Evolutionary conservation across 768 basidiomycete genomes (phyloP).

Genomic region (Serendipita sp.): DNA sequence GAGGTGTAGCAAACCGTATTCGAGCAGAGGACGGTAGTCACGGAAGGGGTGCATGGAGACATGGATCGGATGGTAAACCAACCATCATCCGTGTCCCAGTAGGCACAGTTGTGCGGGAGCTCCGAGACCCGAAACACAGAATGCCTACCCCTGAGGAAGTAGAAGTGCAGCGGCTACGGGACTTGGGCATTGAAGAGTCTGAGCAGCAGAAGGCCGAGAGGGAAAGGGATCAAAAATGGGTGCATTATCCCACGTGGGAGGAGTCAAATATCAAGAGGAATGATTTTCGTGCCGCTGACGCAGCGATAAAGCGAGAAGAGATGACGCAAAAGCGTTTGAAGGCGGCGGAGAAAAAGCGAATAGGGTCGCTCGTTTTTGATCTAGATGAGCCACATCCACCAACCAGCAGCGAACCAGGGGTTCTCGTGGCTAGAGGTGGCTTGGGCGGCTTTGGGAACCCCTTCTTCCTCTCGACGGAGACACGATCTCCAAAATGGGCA

Average conservation of each 20-base stretch:
- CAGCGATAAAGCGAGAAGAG: conserved; percentile 41
- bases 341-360: conserved; percentile 25
- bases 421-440: conserved; percentile 60
- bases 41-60: conserved; percentile 77
- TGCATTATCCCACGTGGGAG: conserved; percentile 58
- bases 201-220: conserved; percentile 35
- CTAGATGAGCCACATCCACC: conserved; percentile 31
- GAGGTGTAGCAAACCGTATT: conserved; percentile 50
- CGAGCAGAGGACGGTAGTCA: conserved; percentile 48
- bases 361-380: conserved; percentile 40
- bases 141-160: conserved; percentile 20
- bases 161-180: conserved; percentile 43
- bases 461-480: conserved; percentile 46
- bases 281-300: conserved; percentile 57
- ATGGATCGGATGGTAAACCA: conserved; percentile 60
- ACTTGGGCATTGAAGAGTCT: conserved; percentile 26
- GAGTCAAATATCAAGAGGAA: conserved; percentile 48
- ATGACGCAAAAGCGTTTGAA: conserved; percentile 34
- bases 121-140: conserved; percentile 27
- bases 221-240: conserved; percentile 53
- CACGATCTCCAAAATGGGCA: conserved; percentile 73
- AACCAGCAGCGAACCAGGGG: conserved; percentile 19
- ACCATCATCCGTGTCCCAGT: conserved; percentile 68
- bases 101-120: conserved; percentile 75
- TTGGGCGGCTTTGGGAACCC: conserved; percentile 78